These are phyloP conservation scores for Candida railenensis DNA, from an alignment of 805 yeast species.

Conservation along the genomic window DNA sequence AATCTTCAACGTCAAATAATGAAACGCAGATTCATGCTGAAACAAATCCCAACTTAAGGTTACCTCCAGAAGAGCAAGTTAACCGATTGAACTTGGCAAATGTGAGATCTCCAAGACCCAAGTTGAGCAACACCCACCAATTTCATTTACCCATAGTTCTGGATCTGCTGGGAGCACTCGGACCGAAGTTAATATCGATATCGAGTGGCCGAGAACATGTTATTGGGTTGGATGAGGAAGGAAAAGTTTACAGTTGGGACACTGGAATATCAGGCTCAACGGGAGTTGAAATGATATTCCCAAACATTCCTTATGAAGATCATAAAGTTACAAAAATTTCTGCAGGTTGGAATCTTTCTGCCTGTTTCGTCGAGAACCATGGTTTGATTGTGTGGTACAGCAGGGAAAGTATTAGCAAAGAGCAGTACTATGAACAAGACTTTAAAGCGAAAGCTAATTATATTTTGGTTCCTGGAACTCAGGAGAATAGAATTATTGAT, in stretches of 20 bases:
- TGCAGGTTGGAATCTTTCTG: conserved; percentile 69
- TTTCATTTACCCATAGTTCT: conserved; percentile 14
- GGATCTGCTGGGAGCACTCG: conserved; percentile 2
- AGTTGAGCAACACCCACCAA: conserved; percentile 22
- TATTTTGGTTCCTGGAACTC: conserved; percentile 40
- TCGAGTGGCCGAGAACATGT: conserved; percentile 67
- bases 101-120: not conserved
- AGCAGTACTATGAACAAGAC: conserved; percentile 15
- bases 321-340: conserved; percentile 40
- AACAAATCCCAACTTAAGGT: conserved; percentile 19
- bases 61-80: conserved; percentile 19
- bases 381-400: conserved; percentile 63
- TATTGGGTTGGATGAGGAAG: conserved; percentile 52
- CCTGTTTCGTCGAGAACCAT: conserved; percentile 44
- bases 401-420: conserved; percentile 21
- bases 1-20: not conserved
- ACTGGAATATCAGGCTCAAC: conserved; percentile 23
- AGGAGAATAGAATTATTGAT: conserved; percentile 41
- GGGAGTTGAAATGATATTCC: conserved; percentile 47
- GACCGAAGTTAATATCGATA: conserved; percentile 42
- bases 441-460: conserved; percentile 33
- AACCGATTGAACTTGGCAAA: not conserved
- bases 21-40: not conserved
- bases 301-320: conserved; percentile 14
- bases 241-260: conserved; percentile 65